Percentiles rank a stretch among this genome's conserved stretches.
Evolutionary conservation across 148 eudicot genomes (phyloP).

Genomic region (Chenopodium berlandieri): DNA sequence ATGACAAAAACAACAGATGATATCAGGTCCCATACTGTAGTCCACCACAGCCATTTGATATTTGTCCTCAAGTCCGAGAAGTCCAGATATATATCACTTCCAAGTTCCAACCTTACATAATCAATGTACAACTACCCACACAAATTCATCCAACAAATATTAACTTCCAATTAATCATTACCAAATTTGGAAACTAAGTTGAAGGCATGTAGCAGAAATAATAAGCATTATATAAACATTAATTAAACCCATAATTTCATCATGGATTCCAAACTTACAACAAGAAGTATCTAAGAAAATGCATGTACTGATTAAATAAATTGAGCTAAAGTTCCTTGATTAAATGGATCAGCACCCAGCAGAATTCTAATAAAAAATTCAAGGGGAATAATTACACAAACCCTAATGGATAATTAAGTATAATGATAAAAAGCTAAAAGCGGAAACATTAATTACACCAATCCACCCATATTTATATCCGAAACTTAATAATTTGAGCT

Average conservation of each 20-base stretch:
- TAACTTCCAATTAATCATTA: neutral
- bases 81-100: neutral
- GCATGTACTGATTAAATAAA: too few species aligned
- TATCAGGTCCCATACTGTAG: neutral
- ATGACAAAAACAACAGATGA: slow-evolving; percentile 7
- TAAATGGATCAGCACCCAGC: too few species aligned
- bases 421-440: too few species aligned
- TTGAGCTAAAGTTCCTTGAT: too few species aligned
- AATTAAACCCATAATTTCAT: neutral
- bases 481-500: neutral
- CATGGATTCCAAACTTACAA: too few species aligned
- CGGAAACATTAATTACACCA: neutral
- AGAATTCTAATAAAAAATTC: too few species aligned
- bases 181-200: neutral
- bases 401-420: too few species aligned
- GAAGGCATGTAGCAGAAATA: neutral
- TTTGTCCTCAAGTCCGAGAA: slow-evolving; percentile 3
- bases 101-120: neutral
- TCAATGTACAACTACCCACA: neutral
- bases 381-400: too few species aligned
- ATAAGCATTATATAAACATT: too few species aligned
- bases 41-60: neutral
- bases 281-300: too few species aligned
- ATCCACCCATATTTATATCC: neutral
- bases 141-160: neutral